phyloP scores from a whole-genome alignment of 371 early-diverging fungal genomes.

The Mucor plumbeus region DNA sequence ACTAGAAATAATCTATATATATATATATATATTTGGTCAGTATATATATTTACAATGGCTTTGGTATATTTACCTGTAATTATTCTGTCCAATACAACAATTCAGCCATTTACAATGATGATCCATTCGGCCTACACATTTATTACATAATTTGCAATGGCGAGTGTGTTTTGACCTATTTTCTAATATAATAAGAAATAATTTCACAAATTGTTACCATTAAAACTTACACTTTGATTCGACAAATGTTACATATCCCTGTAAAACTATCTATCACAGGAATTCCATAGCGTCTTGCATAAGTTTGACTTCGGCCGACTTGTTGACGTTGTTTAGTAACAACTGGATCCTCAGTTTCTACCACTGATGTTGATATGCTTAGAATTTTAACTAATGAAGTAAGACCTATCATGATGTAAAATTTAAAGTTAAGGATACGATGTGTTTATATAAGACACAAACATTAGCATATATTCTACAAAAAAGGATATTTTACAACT shows the following conservation, averaged over 20 bases:
- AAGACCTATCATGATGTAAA: constrained; percentile 37
- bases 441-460: constrained; percentile 3
- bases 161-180: constrained; percentile 52
- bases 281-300: constrained; percentile 66
- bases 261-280: constrained; percentile 72
- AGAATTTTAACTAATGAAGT: constrained; percentile 39
- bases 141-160: constrained; percentile 84
- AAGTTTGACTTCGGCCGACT: constrained; percentile 65
- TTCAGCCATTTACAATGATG: constrained; percentile 87
- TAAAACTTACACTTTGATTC: constrained; percentile 56
- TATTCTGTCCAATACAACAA: constrained; percentile 77
- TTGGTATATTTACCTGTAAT: constrained; percentile 56
- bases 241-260: constrained; percentile 74
- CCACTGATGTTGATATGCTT: constrained; percentile 50
- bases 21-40: not conserved
- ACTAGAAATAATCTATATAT: constrained; percentile 25
- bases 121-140: constrained; percentile 81
- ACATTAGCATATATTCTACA: not conserved
- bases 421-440: constrained; percentile 19
- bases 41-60: not conserved
- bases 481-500: constrained; percentile 34
- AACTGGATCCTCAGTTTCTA: constrained; percentile 59
- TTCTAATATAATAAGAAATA: not conserved
- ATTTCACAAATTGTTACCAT: not conserved
- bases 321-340: constrained; percentile 44